A percentile compares a stretch with the other conserved stretches of the same genome.
These are phyloP conservation scores for Scheffersomyces quercinus DNA, from an alignment of 1,139 yeast species.

Conservation along the genomic window DNA sequence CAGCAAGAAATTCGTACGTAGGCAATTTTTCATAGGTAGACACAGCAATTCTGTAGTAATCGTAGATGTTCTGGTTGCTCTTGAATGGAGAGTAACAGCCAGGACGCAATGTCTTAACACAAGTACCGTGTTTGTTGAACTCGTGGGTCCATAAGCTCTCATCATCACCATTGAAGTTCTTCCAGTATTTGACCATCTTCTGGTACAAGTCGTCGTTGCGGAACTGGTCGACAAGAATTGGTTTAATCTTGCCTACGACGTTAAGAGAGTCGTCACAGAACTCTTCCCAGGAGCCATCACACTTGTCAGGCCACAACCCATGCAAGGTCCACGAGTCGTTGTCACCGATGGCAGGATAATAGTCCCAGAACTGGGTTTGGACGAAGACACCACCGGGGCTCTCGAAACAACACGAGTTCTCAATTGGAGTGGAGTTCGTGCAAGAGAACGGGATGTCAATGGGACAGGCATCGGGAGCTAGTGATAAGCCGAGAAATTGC, in stretches of 20 bases:
- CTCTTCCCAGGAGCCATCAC: conserved; percentile 68
- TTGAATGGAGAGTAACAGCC: conserved; percentile 53
- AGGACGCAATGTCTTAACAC: conserved; percentile 78
- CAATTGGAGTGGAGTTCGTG: conserved; percentile 35
- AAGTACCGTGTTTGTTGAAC: conserved; percentile 93
- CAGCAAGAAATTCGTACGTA: conserved; percentile 65
- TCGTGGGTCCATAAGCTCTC: conserved; percentile 88
- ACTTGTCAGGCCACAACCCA: conserved; percentile 85
- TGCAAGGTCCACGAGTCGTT: conserved; percentile 78
- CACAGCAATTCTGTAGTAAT: conserved; percentile 71
- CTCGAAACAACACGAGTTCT: conserved; percentile 80
- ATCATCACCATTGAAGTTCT: conserved; percentile 72
- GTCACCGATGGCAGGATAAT: conserved; percentile 72
- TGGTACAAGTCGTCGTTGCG: conserved; percentile 52
- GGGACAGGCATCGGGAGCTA: conserved; percentile 49
- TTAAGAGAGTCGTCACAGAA: conserved; percentile 71
- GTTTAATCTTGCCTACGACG: conserved; percentile 39
- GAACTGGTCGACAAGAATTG: conserved; percentile 49
- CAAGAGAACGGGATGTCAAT: conserved; percentile 69
- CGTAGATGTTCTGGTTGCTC: conserved; percentile 66
- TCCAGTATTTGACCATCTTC: conserved; percentile 70
- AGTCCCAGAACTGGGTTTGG: conserved; percentile 95
- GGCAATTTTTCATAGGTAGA: conserved; percentile 64
- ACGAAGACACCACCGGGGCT: conserved; percentile 83
- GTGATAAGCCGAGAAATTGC: too few relatives aligned